Conservation (phyloP, 148 eudicot genomes). For the Nyssa sinensis region DNA sequence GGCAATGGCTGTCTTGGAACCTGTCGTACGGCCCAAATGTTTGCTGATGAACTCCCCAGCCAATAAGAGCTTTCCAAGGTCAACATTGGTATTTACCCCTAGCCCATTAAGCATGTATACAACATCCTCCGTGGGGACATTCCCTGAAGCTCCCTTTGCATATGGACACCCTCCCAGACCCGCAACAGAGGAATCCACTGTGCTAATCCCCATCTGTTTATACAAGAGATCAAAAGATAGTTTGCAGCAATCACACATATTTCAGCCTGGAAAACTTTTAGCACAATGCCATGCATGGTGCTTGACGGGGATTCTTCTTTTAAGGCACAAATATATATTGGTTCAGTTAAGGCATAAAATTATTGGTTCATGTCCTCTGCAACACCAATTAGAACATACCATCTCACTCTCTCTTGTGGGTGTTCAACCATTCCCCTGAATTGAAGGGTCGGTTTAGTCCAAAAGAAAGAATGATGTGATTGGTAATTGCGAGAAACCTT, state of each 20-base stretch:
- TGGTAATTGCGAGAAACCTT: not conserved
- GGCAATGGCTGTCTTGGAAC: constrained; percentile 60
- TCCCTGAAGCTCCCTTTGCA: constrained; percentile 75
- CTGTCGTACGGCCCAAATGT: constrained; percentile 51
- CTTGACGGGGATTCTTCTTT: not conserved
- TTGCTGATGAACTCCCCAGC: constrained; percentile 68
- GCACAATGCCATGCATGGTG: not conserved
- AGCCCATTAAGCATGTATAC: constrained; percentile 75
- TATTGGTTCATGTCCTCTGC: not conserved
- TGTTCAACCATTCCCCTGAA: not conserved
- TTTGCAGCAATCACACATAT: not conserved
- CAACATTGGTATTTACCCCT: constrained; percentile 53
- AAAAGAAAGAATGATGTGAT: not conserved
- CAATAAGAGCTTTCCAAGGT: constrained; percentile 43
- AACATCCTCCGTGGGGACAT: constrained; percentile 73
- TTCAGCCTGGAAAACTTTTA: constrained; percentile 1
- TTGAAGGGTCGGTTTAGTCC: not conserved
- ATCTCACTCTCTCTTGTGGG: not conserved
- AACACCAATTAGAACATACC: not conserved
- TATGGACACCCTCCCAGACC: constrained; percentile 80
- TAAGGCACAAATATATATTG: not conserved
- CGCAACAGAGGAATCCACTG: constrained; percentile 56
- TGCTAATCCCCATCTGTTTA: constrained; percentile 61
- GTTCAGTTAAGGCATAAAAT: no score
- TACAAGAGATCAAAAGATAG: not conserved